Conservation (phyloP, 495 filamentous ascomycete genomes). For the Penicillium waksmanii region DNA sequence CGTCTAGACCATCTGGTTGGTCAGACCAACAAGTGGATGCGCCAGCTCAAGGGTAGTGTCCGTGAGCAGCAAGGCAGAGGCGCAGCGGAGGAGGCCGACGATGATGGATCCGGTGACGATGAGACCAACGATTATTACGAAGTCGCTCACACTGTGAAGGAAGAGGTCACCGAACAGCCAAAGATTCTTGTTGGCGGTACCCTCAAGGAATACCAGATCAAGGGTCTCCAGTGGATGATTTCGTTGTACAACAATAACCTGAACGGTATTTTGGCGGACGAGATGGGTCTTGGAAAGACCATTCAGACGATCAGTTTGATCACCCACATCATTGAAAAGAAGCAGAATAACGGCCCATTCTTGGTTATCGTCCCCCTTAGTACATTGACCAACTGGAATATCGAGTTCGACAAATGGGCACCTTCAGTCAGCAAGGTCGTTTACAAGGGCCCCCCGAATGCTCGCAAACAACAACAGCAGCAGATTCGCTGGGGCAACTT, state of each 20-base stretch:
- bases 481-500: conserved; percentile 93
- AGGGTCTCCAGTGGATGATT: conserved; percentile 99
- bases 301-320: conserved; percentile 99
- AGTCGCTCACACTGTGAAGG: conserved; percentile 93
- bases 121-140: conserved; percentile 95
- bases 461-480: conserved; percentile 88
- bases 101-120: conserved; percentile 61
- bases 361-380: conserved; percentile 95
- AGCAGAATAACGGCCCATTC: conserved; percentile 90
- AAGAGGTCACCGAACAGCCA: conserved; percentile 83
- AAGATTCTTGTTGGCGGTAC: conserved; percentile 84
- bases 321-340: conserved; percentile 94
- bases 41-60: conserved; percentile 91
- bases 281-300: conserved; percentile 99
- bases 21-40: conserved; percentile 96
- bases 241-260: conserved; percentile 99
- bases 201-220: conserved; percentile 96
- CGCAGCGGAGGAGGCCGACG: conserved; percentile 59
- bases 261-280: conserved; percentile 96
- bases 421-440: conserved; percentile 83
- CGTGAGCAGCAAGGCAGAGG: conserved; percentile 85
- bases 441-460: conserved; percentile 92
- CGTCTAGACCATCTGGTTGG: conserved; percentile 96
- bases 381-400: conserved; percentile 97
- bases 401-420: conserved; percentile 99